Conservation (phyloP, 1,139 yeast species). For the Kurtzmaniella natalensis region DNA sequence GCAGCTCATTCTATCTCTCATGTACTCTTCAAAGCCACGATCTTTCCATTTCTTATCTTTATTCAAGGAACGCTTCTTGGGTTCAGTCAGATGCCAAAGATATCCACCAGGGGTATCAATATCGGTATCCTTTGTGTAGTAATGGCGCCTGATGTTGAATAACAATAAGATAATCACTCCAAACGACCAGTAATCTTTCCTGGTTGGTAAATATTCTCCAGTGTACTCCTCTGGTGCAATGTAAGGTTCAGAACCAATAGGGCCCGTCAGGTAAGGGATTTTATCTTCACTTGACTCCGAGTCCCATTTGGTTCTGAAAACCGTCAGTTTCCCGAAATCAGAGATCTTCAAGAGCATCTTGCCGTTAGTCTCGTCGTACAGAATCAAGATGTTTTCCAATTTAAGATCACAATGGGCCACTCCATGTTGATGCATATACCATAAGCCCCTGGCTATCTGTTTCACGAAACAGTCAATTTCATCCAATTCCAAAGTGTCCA, state of each 20-base stretch:
- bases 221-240: slow-evolving; percentile 68
- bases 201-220: slow-evolving; percentile 51
- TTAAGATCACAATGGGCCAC: slow-evolving; percentile 74
- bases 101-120: slow-evolving; percentile 14
- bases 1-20: slow-evolving; percentile 22
- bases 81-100: slow-evolving; percentile 30
- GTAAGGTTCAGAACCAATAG: slow-evolving; percentile 73
- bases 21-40: slow-evolving; percentile 26
- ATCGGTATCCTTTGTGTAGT: slow-evolving; percentile 12
- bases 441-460: slow-evolving; percentile 59
- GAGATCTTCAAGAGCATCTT: slow-evolving; percentile 52
- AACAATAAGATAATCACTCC: slow-evolving; percentile 46
- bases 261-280: slow-evolving; percentile 50
- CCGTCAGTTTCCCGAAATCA: slow-evolving; percentile 76
- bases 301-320: slow-evolving; percentile 68
- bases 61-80: slow-evolving; percentile 11
- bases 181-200: slow-evolving; percentile 67
- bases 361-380: slow-evolving; percentile 31
- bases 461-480: slow-evolving; percentile 71
- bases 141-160: slow-evolving; percentile 28
- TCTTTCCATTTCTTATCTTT: slow-evolving; percentile 22
- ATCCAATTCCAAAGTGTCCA: slow-evolving; percentile 28
- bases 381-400: slow-evolving; percentile 56
- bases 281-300: slow-evolving; percentile 31
- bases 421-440: slow-evolving; percentile 68